Evolutionary conservation across 2,329 filamentous ascomycete genomes (phyloP), one percentile per base, ranked within the genome.

Genomic region (Penicillium sp.): DNA sequence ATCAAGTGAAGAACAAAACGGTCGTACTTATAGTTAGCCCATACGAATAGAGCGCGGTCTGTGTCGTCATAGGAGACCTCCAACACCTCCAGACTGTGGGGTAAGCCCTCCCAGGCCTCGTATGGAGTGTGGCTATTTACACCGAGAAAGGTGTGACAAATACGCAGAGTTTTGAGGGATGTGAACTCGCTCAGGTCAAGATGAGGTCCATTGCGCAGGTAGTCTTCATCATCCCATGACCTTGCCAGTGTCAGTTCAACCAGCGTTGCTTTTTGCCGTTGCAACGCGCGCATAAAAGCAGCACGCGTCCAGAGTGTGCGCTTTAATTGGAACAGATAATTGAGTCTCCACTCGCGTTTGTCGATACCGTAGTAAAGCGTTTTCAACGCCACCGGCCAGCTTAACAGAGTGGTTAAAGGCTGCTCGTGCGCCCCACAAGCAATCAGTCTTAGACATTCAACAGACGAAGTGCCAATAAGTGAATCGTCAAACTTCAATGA

Each of bases 371-470:
- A 57, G 38, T 53, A 52, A 19, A 57, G 53, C 7, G 37, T 29
- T 45, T 56, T 45, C 44, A 57, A 34, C 22, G 49, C 52, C 17
- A 35, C 43, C 43, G 53, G 52, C 54, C 49, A 55, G 42, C 55
- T 54, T 9, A 57, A 40, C 10, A 56, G 26, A 44, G 44, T 6
- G 8, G 52, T 45, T 22, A 57, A 26, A 35, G 55, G 45, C 15
- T 53, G 49, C 39, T 57, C 49, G 9, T 56, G 49, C 13, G 55
- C 55, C 9, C 49, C 47, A 29, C 54, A 57, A 6, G 31, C 31
- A 24, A 56, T 41, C 39, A 57, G 19, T 19, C 33, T 49, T 12
- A 56, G 42, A 34, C 10, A 22, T 41, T 42, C 15, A 7, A 53
- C 51, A 4, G 48, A 32, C 2, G 53, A 55, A 8, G 45, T 55